A percentile compares a stretch with the other conserved stretches of the same genome.
These are phyloP conservation scores for Epichloe coenophiala DNA, from an alignment of 2,329 filamentous ascomycete species.

Conservation along the genomic window DNA sequence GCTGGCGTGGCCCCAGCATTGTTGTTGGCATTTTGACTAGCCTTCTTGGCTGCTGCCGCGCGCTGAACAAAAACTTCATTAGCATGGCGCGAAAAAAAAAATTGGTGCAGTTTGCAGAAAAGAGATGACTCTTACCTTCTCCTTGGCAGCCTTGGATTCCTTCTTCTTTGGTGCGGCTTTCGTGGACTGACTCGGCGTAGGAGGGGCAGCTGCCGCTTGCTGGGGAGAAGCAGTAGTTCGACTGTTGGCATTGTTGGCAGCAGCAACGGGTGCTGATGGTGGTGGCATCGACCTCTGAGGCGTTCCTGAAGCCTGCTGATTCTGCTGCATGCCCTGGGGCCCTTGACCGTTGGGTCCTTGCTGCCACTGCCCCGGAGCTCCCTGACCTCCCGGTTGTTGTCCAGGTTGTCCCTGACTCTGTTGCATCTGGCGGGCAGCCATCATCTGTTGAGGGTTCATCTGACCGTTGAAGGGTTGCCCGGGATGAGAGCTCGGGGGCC, in stretches of 20 bases:
- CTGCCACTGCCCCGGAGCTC: constrained; percentile 26
- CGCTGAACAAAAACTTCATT: constrained; percentile 16
- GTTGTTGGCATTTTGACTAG: constrained; percentile 36
- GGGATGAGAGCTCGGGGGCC: constrained; percentile 56
- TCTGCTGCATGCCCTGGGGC: constrained; percentile 26
- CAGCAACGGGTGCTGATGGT: constrained; percentile 43
- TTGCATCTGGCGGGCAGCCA: constrained; percentile 31
- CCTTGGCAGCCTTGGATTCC: constrained; percentile 49
- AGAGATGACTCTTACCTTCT: constrained; percentile 42
- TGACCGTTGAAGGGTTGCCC: constrained; percentile 41
- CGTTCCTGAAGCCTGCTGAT: constrained; percentile 43
- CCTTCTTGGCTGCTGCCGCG: constrained; percentile 47
- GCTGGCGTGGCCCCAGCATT: constrained; percentile 37
- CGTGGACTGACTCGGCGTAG: constrained; percentile 59
- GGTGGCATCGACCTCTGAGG: constrained; percentile 60
- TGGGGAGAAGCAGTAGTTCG: constrained; percentile 48
- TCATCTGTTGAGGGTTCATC: constrained; percentile 49
- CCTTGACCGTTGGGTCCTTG: constrained; percentile 28
- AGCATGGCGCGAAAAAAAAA: background rate
- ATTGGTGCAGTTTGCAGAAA: background rate
- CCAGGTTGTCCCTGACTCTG: constrained; percentile 20
- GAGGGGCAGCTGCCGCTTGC: constrained; percentile 52
- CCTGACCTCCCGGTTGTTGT: constrained; percentile 14
- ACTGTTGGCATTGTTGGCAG: constrained; percentile 35
- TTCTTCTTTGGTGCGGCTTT: constrained; percentile 73